Base-by-base conservation (phyloP, 495 filamentous ascomycete genomes). In the Talaromyces liani region DNA sequence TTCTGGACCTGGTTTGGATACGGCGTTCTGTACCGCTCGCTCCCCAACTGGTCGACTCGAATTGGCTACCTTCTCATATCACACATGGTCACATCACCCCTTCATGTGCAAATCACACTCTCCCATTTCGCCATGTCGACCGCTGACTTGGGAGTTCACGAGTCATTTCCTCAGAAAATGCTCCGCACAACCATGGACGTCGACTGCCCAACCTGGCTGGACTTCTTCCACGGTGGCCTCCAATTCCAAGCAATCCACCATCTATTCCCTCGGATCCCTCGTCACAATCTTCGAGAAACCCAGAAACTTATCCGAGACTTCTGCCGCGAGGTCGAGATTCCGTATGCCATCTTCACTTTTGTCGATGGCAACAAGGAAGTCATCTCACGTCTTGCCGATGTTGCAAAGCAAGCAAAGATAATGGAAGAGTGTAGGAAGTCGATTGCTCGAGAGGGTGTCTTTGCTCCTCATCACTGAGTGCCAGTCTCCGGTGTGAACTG, bases 1-100 rank as follows among this genome's bases (percentile, higher is more conserved):
- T 98, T 98, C 76, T 97, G 92, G 92, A 83, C 79, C 58, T 97
- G 94, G 94, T 98, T 90, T 74, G 91, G 91, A 60, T 98, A 98
- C 68, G 80, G 84, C 10, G 74, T 97, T 20, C 57, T 97, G 60
- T 97, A 97, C 74, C 81, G 85, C 64, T 80, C 80, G 18, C 84
- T 98, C 62, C 91, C 91, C 33, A 84, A 82, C 64, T 84, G 83
- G 68, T 84, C 81, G 78, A 84, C 83, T 65, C 87, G 92, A 4
- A 75, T 95, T 58, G 68, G 82, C 51, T 98, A 90, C 74, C 73
- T 98, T 58, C 73, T 97, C 75, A 80, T 98, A 71, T 93, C 90
- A 71, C 93, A 98, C 69, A 84, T 90, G 71, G 84, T 95, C 39
- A 89, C 93, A 8, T 88, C 88, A 73, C 92, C 92, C 14, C 78